phyloP scores from a whole-genome alignment of 371 early-diverging fungal genomes.

The Globomyces sp. region DNA sequence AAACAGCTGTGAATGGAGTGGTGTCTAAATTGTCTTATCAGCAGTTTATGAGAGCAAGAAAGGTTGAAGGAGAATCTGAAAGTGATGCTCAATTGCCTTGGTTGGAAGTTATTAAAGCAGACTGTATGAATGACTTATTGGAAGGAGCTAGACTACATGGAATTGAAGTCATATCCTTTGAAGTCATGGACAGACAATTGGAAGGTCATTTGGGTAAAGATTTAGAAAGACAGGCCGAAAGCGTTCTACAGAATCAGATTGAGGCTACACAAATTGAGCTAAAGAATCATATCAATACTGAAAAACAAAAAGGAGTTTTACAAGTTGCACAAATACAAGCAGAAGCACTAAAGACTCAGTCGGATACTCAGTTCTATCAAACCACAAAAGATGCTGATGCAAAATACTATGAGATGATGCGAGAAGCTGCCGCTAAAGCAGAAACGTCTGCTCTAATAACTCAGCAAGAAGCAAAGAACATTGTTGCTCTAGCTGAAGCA shows the following conservation, averaged over 20 bases:
- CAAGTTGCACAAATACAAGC: conserved; percentile 30
- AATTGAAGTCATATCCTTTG: conserved; percentile 35
- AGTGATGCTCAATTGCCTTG: conserved; percentile 32
- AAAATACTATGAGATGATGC: conserved; percentile 27
- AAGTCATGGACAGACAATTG: conserved; percentile 37
- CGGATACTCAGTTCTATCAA: conserved; percentile 33
- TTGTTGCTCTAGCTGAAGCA: conserved; percentile 33
- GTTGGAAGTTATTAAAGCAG: conserved; percentile 38
- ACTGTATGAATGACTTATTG: conserved; percentile 33
- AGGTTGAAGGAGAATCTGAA: conserved; percentile 34
- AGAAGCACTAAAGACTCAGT: conserved; percentile 28
- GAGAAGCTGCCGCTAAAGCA: conserved; percentile 33
- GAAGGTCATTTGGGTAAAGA: conserved; percentile 37
- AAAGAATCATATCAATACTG: conserved; percentile 34
- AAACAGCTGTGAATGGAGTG: conserved; percentile 38
- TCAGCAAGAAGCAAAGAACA: conserved; percentile 36
- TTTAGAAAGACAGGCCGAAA: conserved; percentile 32
- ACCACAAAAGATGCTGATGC: conserved; percentile 25
- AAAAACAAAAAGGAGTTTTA: conserved; percentile 35
- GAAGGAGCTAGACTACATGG: conserved; percentile 30
- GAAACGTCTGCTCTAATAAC: conserved; percentile 30
- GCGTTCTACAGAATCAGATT: conserved; percentile 38
- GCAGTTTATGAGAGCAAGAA: conserved; percentile 41
- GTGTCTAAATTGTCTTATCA: conserved; percentile 35
- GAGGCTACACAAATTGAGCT: conserved; percentile 38